phyloP scores from a whole-genome alignment of 2,329 filamentous ascomycete species.

The Dissoconium aciculare region DNA sequence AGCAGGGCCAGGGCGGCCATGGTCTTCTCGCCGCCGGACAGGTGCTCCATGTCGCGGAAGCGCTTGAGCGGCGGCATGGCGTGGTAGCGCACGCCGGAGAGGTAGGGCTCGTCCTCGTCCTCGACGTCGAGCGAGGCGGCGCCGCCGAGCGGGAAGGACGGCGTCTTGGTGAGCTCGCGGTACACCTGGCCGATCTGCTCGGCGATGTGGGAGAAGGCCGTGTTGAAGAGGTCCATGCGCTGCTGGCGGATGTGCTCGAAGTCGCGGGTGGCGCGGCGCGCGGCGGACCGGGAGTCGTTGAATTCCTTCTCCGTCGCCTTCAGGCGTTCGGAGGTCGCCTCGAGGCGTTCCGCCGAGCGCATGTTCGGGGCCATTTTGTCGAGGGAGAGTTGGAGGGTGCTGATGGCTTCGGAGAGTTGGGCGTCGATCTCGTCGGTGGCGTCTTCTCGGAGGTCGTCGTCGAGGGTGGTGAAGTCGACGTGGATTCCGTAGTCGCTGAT shows the following conservation, averaged over 20 bases:
- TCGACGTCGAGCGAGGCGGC: conserved; percentile 81
- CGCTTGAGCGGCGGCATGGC: conserved; percentile 97
- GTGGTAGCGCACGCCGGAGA: conserved; percentile 93
- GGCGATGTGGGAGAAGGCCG: conserved; percentile 85
- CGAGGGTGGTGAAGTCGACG: conserved; percentile 67
- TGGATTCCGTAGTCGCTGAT: conserved; percentile 85
- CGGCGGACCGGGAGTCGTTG: conserved; percentile 62
- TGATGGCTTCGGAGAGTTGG: conserved; percentile 62
- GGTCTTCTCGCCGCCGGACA: conserved; percentile 95
- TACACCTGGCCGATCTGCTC: conserved; percentile 91
- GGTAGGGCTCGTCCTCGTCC: conserved; percentile 89
- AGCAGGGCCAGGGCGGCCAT: conserved; percentile 94
- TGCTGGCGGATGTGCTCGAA: conserved; percentile 71
- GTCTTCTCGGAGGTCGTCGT: conserved; percentile 68
- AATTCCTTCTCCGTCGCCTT: conserved; percentile 79
- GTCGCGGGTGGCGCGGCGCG: conserved; percentile 61
- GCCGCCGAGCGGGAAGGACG: conserved; percentile 86
- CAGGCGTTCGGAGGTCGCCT: conserved; percentile 69
- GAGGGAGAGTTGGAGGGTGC: conserved; percentile 58
- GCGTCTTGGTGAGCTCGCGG: conserved; percentile 80
- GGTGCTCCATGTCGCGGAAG: conserved; percentile 97
- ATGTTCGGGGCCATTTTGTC: conserved; percentile 96
- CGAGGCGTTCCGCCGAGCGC: conserved; percentile 81
- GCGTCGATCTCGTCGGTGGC: conserved; percentile 58
- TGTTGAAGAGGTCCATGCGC: conserved; percentile 84